These are phyloP conservation scores for Eucalyptus erythrocorys DNA, from an alignment of 345 rosid species.

Conservation along the genomic window DNA sequence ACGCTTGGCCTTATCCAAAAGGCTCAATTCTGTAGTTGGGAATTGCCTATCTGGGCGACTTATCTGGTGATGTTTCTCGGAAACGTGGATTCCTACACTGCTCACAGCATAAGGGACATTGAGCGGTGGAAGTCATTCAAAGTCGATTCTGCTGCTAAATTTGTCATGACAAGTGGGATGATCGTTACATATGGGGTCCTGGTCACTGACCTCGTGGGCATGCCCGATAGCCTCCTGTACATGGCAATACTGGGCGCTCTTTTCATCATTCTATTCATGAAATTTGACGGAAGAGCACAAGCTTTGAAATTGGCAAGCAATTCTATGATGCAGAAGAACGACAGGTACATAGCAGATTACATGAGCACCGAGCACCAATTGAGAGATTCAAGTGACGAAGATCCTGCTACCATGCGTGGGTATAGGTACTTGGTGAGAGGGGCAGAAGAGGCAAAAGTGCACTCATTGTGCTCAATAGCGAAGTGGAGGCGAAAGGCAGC, in stretches of 20 bases:
- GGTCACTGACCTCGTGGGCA: fast-evolving
- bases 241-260: fast-evolving
- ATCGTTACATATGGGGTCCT: fast-evolving
- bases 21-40: fast-evolving
- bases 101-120: neutral
- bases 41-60: no score
- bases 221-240: fast-evolving
- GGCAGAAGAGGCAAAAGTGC: fast-evolving
- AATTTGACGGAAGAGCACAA: fast-evolving
- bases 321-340: no score
- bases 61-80: fast-evolving
- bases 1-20: no score
- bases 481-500: fast-evolving
- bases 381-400: fast-evolving
- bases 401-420: fast-evolving
- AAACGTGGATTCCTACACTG: neutral
- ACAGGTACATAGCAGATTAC: no score
- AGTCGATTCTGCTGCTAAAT: no score
- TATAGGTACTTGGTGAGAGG: fast-evolving
- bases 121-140: neutral
- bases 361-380: fast-evolving
- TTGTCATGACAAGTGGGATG: fast-evolving
- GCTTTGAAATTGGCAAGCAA: no score
- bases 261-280: fast-evolving
- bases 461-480: fast-evolving